Evolutionary conservation across 768 basidiomycete species (phyloP), one percentile per base, ranked within the genome.

Genomic region (Trametes cinnabarina): DNA sequence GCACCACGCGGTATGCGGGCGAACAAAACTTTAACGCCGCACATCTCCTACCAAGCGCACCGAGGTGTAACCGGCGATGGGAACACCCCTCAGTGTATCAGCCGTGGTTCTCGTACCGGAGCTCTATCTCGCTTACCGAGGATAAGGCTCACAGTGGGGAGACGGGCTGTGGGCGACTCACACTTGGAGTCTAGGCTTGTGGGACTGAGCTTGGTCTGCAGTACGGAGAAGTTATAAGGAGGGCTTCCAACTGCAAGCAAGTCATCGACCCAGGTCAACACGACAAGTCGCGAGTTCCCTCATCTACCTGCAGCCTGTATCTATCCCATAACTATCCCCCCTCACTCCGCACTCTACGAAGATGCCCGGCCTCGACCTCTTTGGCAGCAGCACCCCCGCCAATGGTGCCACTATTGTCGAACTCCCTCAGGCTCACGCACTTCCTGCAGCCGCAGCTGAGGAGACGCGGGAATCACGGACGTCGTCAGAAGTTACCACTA

Each of bases 291-390:
- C 22, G 39, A 26, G 9, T 39, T 17, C 39, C 40, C 6, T 22
- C 30, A 28, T 19, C 20, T 19, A 12, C 41, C 44, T 40, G 41
- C 10, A 25, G 5, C 41, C 23, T 15, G 23, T 42, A 47, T 35
- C 49, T 53, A 44, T 47, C 51, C 6, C 20, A n/a, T 62, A 54
- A 56, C 61, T 60, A 57, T 55, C 51, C 35, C n/a, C 28, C 40
- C n/a, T 14, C 43, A 42, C 32, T 32, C 30, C 30, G 12, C 30
- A 32, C 22, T 26, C 26, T 43, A 20, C 10, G n/a, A 63, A 58
- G 17, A 70, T 70, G 67, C 67, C 67, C 28, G 69, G 69, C 44
- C 61, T 68, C 50, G 69, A 70, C 10, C 62, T 63, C 46, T 65
- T 63, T 57, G 62, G 67, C 40, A 62, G 62, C 46, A 53, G 56